phyloP scores from a whole-genome alignment of 306 rosid species.

The Trifolium subterraneum region DNA sequence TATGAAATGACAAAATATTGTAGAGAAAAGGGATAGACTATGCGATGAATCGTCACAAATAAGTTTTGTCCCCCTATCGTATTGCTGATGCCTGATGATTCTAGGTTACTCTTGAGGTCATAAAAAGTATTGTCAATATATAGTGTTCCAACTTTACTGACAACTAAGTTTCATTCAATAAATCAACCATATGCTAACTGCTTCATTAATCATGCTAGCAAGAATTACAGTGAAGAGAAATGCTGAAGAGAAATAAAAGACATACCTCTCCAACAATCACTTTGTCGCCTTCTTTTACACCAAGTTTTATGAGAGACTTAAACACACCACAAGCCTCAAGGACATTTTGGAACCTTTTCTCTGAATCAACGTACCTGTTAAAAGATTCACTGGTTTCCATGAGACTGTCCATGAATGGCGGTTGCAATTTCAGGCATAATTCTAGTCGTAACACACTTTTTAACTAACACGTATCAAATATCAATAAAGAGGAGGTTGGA shows the following conservation, averaged over 20 bases:
- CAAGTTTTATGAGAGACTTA: constrained; percentile 80
- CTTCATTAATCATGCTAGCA: constrained; percentile 26
- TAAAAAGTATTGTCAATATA: too few relatives aligned
- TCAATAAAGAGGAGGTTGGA: constrained; percentile 26
- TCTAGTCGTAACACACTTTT: too few relatives aligned
- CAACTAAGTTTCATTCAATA: constrained; percentile 29
- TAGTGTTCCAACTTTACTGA: constrained; percentile 22
- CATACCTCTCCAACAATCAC: constrained; percentile 81
- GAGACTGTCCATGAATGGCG: constrained; percentile 36
- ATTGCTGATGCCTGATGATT: too few relatives aligned
- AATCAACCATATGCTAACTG: constrained; percentile 28
- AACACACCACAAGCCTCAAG: constrained; percentile 93
- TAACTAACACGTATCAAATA: too few relatives aligned
- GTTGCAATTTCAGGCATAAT: too few relatives aligned
- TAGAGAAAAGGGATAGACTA: constrained; percentile 32
- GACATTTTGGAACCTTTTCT: constrained; percentile 91
- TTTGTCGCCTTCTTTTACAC: constrained; percentile 86
- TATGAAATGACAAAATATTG: constrained; percentile 29
- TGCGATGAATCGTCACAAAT: background rate
- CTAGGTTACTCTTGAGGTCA: too few relatives aligned
- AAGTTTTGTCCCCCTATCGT: too few relatives aligned
- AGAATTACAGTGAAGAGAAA: constrained; percentile 33
- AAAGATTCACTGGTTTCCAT: constrained; percentile 39
- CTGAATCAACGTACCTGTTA: constrained; percentile 83
- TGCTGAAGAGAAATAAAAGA: constrained; percentile 38